A percentile compares a stretch with the other conserved stretches of the same genome.
Evolutionary conservation across 2,329 filamentous ascomycete species (phyloP).

Genomic region (Boeremia exigua): DNA sequence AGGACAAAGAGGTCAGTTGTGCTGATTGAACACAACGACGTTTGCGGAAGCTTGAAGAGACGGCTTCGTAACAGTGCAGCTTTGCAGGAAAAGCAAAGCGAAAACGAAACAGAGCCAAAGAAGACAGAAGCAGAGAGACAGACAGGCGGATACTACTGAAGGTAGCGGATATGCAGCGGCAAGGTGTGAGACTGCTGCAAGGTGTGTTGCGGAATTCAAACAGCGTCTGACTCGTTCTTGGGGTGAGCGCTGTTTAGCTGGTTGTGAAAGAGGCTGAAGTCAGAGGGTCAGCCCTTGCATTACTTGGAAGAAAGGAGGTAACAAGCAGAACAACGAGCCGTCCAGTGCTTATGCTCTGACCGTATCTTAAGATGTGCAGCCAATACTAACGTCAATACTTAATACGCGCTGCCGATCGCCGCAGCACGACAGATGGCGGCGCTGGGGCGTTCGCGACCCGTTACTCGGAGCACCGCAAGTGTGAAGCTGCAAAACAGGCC

Average conservation of each 20-base stretch:
- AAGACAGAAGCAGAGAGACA: conserved; percentile 41
- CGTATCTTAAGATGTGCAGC: conserved; percentile 33
- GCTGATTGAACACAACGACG: conserved; percentile 38
- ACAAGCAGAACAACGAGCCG: conserved; percentile 33
- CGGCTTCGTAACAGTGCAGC: conserved; percentile 39
- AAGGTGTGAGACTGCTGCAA: conserved; percentile 30
- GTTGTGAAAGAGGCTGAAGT: conserved; percentile 29
- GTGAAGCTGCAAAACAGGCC: conserved; percentile 41
- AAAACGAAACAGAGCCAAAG: conserved; percentile 28
- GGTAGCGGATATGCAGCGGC: conserved; percentile 27
- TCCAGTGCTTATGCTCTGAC: conserved; percentile 28
- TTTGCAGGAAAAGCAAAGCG: conserved; percentile 46
- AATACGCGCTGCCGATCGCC: conserved; percentile 35
- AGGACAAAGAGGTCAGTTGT: conserved; percentile 41
- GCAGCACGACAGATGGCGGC: conserved; percentile 27
- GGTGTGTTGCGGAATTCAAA: conserved; percentile 44
- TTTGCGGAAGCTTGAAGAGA: conserved; percentile 44
- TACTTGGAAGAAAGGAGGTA: conserved; percentile 38
- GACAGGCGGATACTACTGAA: conserved; percentile 39
- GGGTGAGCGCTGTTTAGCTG: conserved; percentile 26
- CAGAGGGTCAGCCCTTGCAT: conserved; percentile 44
- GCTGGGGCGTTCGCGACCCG: conserved; percentile 28
- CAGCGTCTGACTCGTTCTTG: conserved; percentile 37
- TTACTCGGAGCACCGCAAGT: conserved; percentile 18
- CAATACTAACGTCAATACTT: conserved; percentile 33